phyloP scores from a whole-genome alignment of 2,329 filamentous ascomycete genomes.

The Orbilia ellipsospora region DNA sequence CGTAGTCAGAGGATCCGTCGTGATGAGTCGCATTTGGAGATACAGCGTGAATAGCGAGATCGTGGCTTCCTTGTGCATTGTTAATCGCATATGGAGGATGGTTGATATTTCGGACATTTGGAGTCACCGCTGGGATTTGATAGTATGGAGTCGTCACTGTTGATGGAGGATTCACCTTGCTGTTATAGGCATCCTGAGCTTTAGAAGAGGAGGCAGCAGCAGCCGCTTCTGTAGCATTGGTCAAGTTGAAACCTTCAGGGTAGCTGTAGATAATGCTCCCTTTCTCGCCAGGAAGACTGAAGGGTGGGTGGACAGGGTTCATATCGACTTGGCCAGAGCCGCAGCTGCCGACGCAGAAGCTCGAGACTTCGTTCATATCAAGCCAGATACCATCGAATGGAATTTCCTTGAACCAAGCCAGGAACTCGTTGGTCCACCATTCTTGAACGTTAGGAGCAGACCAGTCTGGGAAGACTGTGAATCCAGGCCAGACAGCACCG shows the following conservation, averaged over 20 bases:
- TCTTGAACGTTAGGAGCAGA: slow-evolving; percentile 73
- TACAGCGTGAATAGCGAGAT: slow-evolving; percentile 77
- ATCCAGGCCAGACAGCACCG: slow-evolving; percentile 81
- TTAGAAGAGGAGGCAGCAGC: slow-evolving; percentile 67
- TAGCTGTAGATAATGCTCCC: slow-evolving; percentile 71
- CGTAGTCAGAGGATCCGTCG: slow-evolving; percentile 79
- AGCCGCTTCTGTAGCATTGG: slow-evolving; percentile 75
- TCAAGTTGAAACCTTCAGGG: slow-evolving; percentile 76
- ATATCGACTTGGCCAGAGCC: slow-evolving; percentile 73
- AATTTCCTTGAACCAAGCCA: slow-evolving; percentile 71
- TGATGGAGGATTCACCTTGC: slow-evolving; percentile 19
- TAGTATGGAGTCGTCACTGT: slow-evolving; percentile 32
- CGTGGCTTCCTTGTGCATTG: slow-evolving; percentile 68
- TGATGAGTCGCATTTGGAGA: slow-evolving; percentile 81
- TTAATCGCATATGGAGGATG: slow-evolving; percentile 82
- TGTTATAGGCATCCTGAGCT: slow-evolving; percentile 19
- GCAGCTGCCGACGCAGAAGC: slow-evolving; percentile 69
- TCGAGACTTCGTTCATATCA: slow-evolving; percentile 71
- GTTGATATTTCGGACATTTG: slow-evolving; percentile 74
- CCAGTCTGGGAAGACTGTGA: slow-evolving; percentile 80
- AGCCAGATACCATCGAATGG: slow-evolving; percentile 69
- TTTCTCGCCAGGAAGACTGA: slow-evolving; percentile 73
- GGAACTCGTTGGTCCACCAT: slow-evolving; percentile 78
- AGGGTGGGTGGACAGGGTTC: slow-evolving; percentile 76
- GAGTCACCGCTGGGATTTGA: slow-evolving; percentile 65